Conservation (phyloP, 2,329 filamentous ascomycete genomes). For the Diaporthe batatas region DNA sequence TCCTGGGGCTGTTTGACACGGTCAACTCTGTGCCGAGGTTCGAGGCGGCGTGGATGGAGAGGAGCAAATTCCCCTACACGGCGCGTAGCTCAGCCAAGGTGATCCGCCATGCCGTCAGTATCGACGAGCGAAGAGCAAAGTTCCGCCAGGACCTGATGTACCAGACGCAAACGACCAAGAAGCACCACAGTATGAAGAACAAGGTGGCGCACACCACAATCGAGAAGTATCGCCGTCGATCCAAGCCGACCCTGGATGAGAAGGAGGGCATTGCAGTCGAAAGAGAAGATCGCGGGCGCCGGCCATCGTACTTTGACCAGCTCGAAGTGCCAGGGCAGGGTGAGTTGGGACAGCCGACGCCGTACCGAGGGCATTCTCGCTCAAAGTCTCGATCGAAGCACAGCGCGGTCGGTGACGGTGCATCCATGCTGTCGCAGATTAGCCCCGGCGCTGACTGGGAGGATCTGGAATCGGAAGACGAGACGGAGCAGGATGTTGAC, state of each 20-base stretch:
- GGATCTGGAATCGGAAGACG: conserved; percentile 61
- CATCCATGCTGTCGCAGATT: conserved; percentile 51
- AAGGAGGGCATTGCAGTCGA: neutral
- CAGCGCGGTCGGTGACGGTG: conserved; percentile 47
- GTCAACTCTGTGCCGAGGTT: conserved; percentile 86
- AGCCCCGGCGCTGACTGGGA: conserved; percentile 45
- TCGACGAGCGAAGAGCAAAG: conserved; percentile 79
- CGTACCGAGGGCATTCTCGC: conserved; percentile 58
- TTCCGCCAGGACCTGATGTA: conserved; percentile 79
- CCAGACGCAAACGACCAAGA: conserved; percentile 53
- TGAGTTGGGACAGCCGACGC: conserved; percentile 49
- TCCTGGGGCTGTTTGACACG: conserved; percentile 85
- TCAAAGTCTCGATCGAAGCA: conserved; percentile 43
- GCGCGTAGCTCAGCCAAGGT: conserved; percentile 69
- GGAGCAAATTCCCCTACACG: conserved; percentile 81
- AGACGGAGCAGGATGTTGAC: conserved; percentile 76
- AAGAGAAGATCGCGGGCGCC: conserved; percentile 39
- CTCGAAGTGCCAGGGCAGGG: conserved; percentile 27
- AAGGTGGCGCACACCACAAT: conserved; percentile 47
- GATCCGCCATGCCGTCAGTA: conserved; percentile 77
- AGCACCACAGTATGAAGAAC: neutral
- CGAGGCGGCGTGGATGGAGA: conserved; percentile 82
- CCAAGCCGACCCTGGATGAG: neutral
- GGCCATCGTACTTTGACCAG: conserved; percentile 18
- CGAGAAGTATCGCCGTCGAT: conserved; percentile 54